A percentile compares a stretch with the other conserved stretches of the same genome.
phyloP scores from a whole-genome alignment of 441 rosid species.

The Syzygium malaccense region DNA sequence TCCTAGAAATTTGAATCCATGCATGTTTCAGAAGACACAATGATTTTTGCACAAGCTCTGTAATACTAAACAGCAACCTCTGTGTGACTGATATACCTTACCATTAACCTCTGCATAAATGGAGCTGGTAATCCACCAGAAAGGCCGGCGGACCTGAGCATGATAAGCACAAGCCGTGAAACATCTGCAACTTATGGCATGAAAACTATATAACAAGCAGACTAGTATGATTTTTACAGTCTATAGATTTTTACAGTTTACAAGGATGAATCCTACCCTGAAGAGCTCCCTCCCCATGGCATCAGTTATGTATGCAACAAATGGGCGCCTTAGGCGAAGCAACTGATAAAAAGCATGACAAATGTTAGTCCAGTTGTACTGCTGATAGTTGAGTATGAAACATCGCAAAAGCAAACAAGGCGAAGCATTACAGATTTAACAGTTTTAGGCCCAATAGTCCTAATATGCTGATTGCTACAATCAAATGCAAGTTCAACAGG shows the following conservation, averaged over 20 bases:
- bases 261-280: slow-evolving; percentile 39
- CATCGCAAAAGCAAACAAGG: not conserved
- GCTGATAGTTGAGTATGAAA: not conserved
- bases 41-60: not conserved
- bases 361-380: not conserved
- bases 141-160: slow-evolving; percentile 86
- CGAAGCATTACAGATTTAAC: not conserved
- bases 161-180: not conserved
- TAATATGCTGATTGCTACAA: not conserved
- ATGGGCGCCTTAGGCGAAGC: slow-evolving; percentile 87
- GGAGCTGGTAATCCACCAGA: slow-evolving; percentile 97
- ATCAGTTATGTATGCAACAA: slow-evolving; percentile 76
- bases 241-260: not conserved
- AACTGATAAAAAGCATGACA: slow-evolving; percentile 32
- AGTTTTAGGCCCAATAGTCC: not conserved
- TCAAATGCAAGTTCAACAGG: not conserved
- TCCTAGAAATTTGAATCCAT: slow-evolving; percentile 33
- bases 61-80: not conserved
- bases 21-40: not conserved
- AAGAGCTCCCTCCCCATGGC: slow-evolving; percentile 69
- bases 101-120: slow-evolving; percentile 87
- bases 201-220: not conserved
- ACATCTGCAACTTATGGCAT: not conserved
- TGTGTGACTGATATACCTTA: slow-evolving; percentile 43
- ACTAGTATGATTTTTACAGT: not conserved